phyloP scores from a whole-genome alignment of 179 eudicot species.

The Spergularia azorica region DNA sequence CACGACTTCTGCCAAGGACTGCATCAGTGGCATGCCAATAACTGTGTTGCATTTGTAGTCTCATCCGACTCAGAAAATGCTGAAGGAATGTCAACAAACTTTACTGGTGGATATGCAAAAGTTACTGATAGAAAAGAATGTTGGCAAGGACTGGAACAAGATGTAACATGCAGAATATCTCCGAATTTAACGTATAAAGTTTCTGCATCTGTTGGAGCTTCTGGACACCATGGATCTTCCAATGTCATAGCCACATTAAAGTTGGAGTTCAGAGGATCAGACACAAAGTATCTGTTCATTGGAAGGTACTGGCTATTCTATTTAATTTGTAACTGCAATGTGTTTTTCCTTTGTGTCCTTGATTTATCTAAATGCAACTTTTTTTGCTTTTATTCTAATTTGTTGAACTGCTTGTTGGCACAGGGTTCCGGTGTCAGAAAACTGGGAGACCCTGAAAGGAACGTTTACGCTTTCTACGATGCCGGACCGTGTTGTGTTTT shows the following conservation, averaged over 20 bases:
- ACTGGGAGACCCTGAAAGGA: constrained; percentile 75
- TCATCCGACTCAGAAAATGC: constrained; percentile 36
- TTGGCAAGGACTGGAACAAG: constrained; percentile 90
- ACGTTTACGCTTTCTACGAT: constrained; percentile 52
- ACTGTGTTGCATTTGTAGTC: constrained; percentile 51
- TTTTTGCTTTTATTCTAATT: neutral
- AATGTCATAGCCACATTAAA: constrained; percentile 67
- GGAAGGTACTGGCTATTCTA: constrained; percentile 44
- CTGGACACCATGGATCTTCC: constrained; percentile 49
- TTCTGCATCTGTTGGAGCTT: constrained; percentile 62
- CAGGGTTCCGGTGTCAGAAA: constrained; percentile 58
- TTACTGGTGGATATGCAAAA: constrained; percentile 49
- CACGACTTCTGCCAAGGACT: constrained; percentile 66
- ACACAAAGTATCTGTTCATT: constrained; percentile 55
- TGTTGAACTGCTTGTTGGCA: neutral
- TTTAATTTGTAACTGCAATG: no score
- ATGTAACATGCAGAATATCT: constrained; percentile 61
- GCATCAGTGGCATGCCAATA: constrained; percentile 55
- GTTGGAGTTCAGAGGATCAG: constrained; percentile 41
- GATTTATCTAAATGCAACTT: no score
- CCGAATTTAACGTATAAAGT: constrained; percentile 53
- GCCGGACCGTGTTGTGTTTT: constrained; percentile 61
- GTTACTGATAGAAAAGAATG: constrained; percentile 58
- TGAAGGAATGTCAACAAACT: constrained; percentile 32
- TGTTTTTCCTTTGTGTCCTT: no score